These are phyloP conservation scores for Apiotrichum siamense DNA, from an alignment of 1,284 basidiomycete species.

Conservation along the genomic window DNA sequence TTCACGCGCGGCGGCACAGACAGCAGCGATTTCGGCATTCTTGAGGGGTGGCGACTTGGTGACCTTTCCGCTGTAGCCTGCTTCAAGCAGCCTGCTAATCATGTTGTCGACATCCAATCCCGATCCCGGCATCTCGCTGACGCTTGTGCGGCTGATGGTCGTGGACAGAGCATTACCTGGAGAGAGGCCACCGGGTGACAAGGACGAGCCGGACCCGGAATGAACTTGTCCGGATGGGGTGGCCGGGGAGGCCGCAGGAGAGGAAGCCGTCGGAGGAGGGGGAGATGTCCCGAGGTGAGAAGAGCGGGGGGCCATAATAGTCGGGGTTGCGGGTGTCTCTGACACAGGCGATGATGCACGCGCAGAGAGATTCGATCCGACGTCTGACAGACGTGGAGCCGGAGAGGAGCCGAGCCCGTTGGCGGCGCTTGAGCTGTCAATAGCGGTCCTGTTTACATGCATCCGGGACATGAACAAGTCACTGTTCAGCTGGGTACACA, in stretches of 20 bases:
- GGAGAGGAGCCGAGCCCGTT: background rate
- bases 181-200: conserved; percentile 10
- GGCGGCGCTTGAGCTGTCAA: conserved; percentile 1
- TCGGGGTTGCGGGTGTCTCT: conserved; percentile 43
- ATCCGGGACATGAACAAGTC: too few relatives aligned
- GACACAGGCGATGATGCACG: background rate
- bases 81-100: conserved; percentile 92
- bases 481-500: conserved; percentile 3
- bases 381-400: background rate
- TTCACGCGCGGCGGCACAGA: conserved; percentile 94
- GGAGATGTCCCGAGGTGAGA: conserved; percentile 31
- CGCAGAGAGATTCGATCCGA: background rate
- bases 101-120: conserved; percentile 93
- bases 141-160: conserved; percentile 34
- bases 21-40: conserved; percentile 90
- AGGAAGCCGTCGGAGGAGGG: conserved; percentile 35
- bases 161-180: conserved; percentile 34
- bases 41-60: conserved; percentile 94
- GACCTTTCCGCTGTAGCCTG: conserved; percentile 96
- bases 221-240: conserved; percentile 24
- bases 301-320: conserved; percentile 42
- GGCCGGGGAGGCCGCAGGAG: conserved; percentile 16
- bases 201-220: conserved; percentile 24
- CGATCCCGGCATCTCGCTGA: conserved; percentile 14
- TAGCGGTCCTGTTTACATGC: too few relatives aligned